Evolutionary conservation across 2,329 filamentous ascomycete species (phyloP).

Genomic region (Parafenestella ontariensis): DNA sequence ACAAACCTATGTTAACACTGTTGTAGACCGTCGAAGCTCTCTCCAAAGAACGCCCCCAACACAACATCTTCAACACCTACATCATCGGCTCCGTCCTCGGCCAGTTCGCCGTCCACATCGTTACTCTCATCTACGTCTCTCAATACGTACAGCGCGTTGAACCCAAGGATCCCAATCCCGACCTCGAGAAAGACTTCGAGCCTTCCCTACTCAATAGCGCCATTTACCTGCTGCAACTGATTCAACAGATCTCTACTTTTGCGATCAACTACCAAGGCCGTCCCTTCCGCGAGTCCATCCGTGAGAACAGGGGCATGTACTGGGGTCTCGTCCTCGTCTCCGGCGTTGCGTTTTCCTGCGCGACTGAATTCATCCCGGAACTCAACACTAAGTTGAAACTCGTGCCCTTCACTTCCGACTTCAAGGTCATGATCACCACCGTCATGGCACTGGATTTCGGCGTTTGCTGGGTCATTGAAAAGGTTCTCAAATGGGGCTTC

Average conservation of each 20-base stretch:
- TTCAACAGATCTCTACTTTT: constrained; percentile 98
- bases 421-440: constrained; percentile 83
- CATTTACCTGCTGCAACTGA: constrained; percentile 95
- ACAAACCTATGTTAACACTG: constrained; percentile 32
- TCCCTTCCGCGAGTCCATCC: constrained; percentile 94
- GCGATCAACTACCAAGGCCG: constrained; percentile 99
- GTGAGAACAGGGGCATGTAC: constrained; percentile 98
- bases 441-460: constrained; percentile 89
- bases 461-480: constrained; percentile 87
- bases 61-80: constrained; percentile 99
- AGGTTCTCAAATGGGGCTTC: constrained; percentile 82
- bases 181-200: constrained; percentile 92
- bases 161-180: constrained; percentile 72
- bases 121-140: constrained; percentile 91
- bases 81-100: constrained; percentile 97
- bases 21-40: constrained; percentile 82
- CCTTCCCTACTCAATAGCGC: constrained; percentile 95
- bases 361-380: constrained; percentile 93
- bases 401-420: constrained; percentile 86
- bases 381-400: constrained; percentile 93
- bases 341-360: constrained; percentile 89
- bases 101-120: constrained; percentile 95
- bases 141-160: constrained; percentile 85
- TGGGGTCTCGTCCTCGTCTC: constrained; percentile 92
- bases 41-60: constrained; percentile 95